Evolutionary conservation across 805 yeast genomes (phyloP).

Genomic region (Yamadazyma paraphyllophila): DNA sequence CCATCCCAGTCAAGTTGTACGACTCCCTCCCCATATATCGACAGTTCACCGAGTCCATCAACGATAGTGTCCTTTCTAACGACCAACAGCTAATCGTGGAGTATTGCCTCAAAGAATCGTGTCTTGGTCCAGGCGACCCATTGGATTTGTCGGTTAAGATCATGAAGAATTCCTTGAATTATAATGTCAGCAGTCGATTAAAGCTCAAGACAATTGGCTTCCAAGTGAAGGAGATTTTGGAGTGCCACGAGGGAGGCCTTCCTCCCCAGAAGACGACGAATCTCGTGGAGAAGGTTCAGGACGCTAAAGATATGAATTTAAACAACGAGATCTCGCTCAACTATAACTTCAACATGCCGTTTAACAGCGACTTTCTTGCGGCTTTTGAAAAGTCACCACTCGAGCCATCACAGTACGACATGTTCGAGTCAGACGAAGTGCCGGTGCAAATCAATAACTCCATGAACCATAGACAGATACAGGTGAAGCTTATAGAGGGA

Average conservation of each 20-base stretch:
- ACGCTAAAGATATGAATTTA: conserved; percentile 19
- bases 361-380: conserved; percentile 34
- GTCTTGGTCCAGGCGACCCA: conserved; percentile 59
- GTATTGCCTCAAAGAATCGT: conserved; percentile 46
- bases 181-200: conserved; percentile 28
- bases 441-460: conserved; percentile 15
- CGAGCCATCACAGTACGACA: conserved; percentile 1
- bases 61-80: conserved; percentile 42
- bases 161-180: conserved; percentile 36
- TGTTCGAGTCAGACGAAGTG: conserved; percentile 4
- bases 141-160: conserved; percentile 39
- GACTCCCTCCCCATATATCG: conserved; percentile 56
- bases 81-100: conserved; percentile 50
- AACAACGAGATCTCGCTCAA: conserved; percentile 26
- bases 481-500: conserved; percentile 34
- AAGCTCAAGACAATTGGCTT: conserved; percentile 45
- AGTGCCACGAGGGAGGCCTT: conserved; percentile 50
- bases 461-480: conserved; percentile 21
- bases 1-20: conserved; percentile 54
- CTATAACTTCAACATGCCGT: conserved; percentile 31
- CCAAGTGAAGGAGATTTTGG: conserved; percentile 54
- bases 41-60: conserved; percentile 52
- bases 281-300: conserved; percentile 32
- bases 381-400: conserved; percentile 15
- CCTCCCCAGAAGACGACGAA: conserved; percentile 47